Base-by-base conservation (phyloP, 345 rosid genomes). In the Brassica juncea region DNA sequence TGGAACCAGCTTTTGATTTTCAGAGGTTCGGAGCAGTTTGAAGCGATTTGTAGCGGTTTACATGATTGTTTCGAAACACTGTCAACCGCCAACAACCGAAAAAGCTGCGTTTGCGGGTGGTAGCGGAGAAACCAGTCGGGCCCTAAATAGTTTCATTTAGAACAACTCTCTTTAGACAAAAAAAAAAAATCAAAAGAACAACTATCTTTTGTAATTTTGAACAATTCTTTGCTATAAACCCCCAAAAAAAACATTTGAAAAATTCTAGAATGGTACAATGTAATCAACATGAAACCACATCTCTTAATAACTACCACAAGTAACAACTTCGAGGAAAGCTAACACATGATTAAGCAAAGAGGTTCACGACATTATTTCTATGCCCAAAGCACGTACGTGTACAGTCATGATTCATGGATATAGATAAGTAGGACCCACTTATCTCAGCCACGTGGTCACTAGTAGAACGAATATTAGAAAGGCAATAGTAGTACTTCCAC, bases 391-490 rank as follows among this genome's bases (percentile, higher is more conserved):
- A 16, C 60, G 25, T 54, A 54, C 4, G 60, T 54, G 60, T 54
- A 15, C 1, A 9, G 25, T 66, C 30, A 19, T 66, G 70, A 19
- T 66, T 66, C 52, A 35, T 10, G 58, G 8, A 60, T 72, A 5
- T 8, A 72, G 76, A 72, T 72, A 72, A 60, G 39, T 72, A 72
- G 76, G 76, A 8, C 68, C 76, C 58, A 60, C 28, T 72, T 39
- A 72, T 35, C 49, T 66, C 3, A 35, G 69, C 69, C 69, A 65
- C 69, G 69, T 65, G 67, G 54, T 65, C 55, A 58, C 55, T 1
- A 35, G 66, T 58, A 35, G 23, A 71, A 71, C 35, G 32, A 54
- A n/a, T 9, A 34, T 32, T 64, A 32, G 19, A 64, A 64, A 64
- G 25, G 14, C 47, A 32, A 64, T 49, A 49, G 19, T 49, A 49